phyloP scores from a whole-genome alignment of 768 basidiomycete species.

The Xerocomus spinulosus region DNA sequence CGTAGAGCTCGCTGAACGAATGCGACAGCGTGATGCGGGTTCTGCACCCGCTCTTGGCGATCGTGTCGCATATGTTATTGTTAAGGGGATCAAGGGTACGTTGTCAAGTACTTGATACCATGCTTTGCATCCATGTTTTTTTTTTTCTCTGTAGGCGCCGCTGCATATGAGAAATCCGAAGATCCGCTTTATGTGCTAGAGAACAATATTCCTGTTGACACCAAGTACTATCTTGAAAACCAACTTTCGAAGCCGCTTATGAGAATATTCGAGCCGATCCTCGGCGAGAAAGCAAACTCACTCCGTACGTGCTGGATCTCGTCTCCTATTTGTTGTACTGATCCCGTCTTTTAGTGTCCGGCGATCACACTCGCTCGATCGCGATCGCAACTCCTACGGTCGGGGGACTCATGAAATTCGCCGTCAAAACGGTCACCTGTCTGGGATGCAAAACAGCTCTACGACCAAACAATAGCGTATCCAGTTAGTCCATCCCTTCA shows the following conservation, averaged over 20 bases:
- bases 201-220: slow-evolving; percentile 97
- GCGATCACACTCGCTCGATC: slow-evolving; percentile 93
- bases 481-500: slow-evolving; percentile 41
- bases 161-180: slow-evolving; percentile 98
- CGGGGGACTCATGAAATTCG: slow-evolving; percentile 98
- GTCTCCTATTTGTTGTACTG: not conserved
- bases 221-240: slow-evolving; percentile 96
- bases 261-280: slow-evolving; percentile 96
- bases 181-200: slow-evolving; percentile 97
- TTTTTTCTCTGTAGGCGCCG: slow-evolving; percentile 58
- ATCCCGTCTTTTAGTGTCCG: slow-evolving; percentile 63
- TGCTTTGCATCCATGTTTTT: not conserved
- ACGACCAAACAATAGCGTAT: slow-evolving; percentile 67
- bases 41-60: slow-evolving; percentile 98
- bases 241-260: slow-evolving; percentile 95
- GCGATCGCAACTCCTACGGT: slow-evolving; percentile 95
- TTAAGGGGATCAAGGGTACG: slow-evolving; percentile 90
- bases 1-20: slow-evolving; percentile 92
- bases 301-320: slow-evolving; percentile 51
- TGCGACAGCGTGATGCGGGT: slow-evolving; percentile 94
- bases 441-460: slow-evolving; percentile 93
- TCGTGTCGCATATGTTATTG: slow-evolving; percentile 97
- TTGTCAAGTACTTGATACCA: not conserved
- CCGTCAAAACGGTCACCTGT: slow-evolving; percentile 92
- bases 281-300: slow-evolving; percentile 86